These are phyloP conservation scores for Yamagishiella unicocca DNA, from an alignment of 139 green algal species.

Conservation along the genomic window DNA sequence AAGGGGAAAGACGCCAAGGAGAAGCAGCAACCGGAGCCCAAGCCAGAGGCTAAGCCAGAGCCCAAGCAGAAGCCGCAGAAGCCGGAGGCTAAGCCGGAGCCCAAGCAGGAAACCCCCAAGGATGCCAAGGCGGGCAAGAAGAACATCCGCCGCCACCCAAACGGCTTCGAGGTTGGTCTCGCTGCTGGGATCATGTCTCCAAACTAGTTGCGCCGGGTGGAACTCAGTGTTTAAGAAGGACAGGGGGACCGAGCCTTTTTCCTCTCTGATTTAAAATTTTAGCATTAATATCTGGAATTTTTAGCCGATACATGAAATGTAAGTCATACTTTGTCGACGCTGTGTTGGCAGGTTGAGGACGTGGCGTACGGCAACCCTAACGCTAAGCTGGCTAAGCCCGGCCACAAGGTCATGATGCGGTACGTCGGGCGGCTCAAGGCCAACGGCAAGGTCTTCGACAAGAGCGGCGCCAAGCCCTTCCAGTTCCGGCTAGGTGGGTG, in stretches of 20 bases:
- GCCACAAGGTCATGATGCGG: conserved; percentile 67
- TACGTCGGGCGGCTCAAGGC: conserved; percentile 87
- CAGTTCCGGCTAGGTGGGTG: conserved; percentile 88
- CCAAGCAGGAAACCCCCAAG: no score
- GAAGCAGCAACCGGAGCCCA: conserved; percentile 5
- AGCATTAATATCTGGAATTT: no score
- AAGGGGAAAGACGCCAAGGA: background rate
- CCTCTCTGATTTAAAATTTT: no score
- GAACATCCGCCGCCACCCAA: conserved; percentile 65
- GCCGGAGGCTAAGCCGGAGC: conserved; percentile 19
- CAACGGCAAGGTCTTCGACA: conserved; percentile 93
- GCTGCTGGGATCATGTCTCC: no score
- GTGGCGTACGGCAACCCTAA: conserved; percentile 71
- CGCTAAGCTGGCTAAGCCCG: conserved; percentile 83
- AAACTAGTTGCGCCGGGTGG: no score
- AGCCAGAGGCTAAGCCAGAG: conserved; percentile 39
- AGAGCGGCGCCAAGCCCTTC: conserved; percentile 84
- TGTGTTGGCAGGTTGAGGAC: conserved; percentile 71
- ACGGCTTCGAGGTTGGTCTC: conserved; percentile 56
- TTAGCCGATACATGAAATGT: no score
- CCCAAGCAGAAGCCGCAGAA: conserved; percentile 39
- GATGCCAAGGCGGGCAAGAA: conserved; percentile 38
- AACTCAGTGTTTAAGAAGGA: no score
- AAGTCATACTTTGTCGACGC: no score
- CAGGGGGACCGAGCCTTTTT: no score